phyloP scores from a whole-genome alignment of 768 basidiomycete genomes.

The Lactarius tabidus region DNA sequence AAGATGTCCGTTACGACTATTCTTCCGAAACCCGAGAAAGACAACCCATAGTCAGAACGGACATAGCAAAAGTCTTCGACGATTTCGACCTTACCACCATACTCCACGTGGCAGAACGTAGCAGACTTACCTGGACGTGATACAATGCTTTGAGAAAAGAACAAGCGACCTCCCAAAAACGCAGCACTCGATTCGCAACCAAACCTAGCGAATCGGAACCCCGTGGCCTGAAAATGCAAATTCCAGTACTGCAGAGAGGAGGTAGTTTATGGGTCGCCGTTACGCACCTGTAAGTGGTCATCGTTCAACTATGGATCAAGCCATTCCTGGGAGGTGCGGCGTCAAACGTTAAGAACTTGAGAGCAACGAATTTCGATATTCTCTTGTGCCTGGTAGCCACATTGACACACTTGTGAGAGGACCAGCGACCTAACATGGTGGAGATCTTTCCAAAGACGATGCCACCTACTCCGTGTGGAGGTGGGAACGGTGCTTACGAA shows the following conservation, averaged over 20 bases:
- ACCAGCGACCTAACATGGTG: background rate
- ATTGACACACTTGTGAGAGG: background rate
- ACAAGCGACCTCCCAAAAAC: background rate
- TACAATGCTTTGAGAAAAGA: background rate
- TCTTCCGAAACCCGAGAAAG: background rate
- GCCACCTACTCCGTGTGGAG: background rate
- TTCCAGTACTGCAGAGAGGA: no score
- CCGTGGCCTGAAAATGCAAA: no score
- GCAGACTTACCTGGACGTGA: background rate
- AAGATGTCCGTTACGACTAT: background rate
- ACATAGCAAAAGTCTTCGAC: slow-evolving; percentile 4
- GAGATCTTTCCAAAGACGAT: background rate
- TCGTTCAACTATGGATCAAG: no score
- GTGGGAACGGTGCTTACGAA: no score
- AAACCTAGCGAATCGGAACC: background rate
- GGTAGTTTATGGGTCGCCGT: no score
- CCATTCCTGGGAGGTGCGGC: no score
- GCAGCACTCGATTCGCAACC: background rate
- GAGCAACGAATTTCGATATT: background rate
- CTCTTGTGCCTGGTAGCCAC: background rate
- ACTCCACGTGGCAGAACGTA: background rate
- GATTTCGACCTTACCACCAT: slow-evolving; percentile 6
- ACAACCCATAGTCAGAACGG: background rate
- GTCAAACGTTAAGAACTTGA: background rate
- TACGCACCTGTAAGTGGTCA: no score